These are phyloP conservation scores for Salix caprea DNA, from an alignment of 345 rosid species.

Conservation along the genomic window DNA sequence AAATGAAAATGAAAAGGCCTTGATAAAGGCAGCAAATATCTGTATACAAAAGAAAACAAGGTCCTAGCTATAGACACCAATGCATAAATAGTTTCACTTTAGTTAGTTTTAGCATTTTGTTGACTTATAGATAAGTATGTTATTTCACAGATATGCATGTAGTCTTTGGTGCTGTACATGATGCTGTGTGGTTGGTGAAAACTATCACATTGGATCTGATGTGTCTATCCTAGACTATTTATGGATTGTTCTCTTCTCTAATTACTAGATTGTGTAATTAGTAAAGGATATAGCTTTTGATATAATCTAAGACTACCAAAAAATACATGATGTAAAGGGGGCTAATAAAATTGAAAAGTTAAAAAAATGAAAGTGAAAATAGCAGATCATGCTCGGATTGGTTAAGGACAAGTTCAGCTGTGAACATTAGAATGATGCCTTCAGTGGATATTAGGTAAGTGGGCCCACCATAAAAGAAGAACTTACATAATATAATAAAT, in stretches of 20 bases:
- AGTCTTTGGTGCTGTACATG: background rate
- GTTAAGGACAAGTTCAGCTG: constrained; percentile 8
- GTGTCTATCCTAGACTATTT: background rate
- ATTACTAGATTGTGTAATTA: background rate
- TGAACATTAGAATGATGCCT: constrained; percentile 27
- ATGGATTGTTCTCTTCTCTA: background rate
- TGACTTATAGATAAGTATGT: background rate
- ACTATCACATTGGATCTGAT: background rate
- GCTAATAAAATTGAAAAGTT: background rate
- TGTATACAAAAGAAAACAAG: background rate
- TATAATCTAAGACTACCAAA: background rate
- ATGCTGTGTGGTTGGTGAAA: background rate
- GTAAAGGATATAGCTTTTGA: background rate
- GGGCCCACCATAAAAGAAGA: constrained; percentile 24
- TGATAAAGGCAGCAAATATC: background rate
- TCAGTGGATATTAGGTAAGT: constrained; percentile 26
- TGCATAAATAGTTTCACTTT: background rate
- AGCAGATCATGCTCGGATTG: background rate
- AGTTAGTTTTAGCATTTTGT: background rate
- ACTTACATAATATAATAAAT: constrained; percentile 42
- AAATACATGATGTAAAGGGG: background rate
- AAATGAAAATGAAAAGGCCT: background rate
- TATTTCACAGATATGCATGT: background rate
- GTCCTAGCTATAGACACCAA: background rate
- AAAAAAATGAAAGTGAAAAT: constrained; percentile 5